Conservation (phyloP, 2,329 filamentous ascomycete genomes). For the Aspergillus clavatus region DNA sequence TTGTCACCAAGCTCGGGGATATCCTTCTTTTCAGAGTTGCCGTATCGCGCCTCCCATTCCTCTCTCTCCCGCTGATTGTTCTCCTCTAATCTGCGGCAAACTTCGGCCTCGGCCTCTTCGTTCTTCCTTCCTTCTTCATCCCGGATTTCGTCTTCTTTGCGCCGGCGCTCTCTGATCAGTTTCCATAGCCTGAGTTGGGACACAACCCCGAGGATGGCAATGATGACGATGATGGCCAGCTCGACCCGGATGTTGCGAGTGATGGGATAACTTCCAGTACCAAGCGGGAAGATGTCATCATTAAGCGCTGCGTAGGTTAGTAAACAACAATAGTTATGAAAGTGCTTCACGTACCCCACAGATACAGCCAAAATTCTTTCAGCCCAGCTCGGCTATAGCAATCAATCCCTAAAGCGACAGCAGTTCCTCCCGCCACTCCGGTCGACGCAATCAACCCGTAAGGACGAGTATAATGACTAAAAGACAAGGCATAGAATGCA, state of each 20-base stretch:
- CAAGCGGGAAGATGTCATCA: constrained; percentile 69
- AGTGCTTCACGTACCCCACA: constrained; percentile 59
- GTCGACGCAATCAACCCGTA: constrained; percentile 73
- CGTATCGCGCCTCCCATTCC: constrained; percentile 75
- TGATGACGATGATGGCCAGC: constrained; percentile 68
- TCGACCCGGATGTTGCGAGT: constrained; percentile 85
- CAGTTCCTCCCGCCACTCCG: constrained; percentile 76
- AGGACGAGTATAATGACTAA: constrained; percentile 69
- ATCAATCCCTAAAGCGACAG: constrained; percentile 77
- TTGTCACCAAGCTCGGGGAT: constrained; percentile 24
- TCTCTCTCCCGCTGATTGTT: constrained; percentile 41
- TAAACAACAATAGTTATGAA: not conserved
- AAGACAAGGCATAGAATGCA: constrained; percentile 67
- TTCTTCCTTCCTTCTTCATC: constrained; percentile 52
- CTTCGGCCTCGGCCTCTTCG: constrained; percentile 62
- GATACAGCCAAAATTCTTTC: constrained; percentile 94
- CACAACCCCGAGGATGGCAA: constrained; percentile 69
- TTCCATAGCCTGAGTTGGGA: constrained; percentile 86
- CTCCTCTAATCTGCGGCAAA: constrained; percentile 56
- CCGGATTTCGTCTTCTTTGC: constrained; percentile 43
- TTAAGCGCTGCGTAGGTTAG: constrained; percentile 52
- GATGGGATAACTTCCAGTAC: constrained; percentile 72
- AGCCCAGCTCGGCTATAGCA: constrained; percentile 84
- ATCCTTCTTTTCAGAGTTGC: constrained; percentile 43
- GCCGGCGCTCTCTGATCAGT: constrained; percentile 57